These are phyloP conservation scores for Solanum neorickii DNA, from an alignment of 257 asterid species.

Conservation along the genomic window DNA sequence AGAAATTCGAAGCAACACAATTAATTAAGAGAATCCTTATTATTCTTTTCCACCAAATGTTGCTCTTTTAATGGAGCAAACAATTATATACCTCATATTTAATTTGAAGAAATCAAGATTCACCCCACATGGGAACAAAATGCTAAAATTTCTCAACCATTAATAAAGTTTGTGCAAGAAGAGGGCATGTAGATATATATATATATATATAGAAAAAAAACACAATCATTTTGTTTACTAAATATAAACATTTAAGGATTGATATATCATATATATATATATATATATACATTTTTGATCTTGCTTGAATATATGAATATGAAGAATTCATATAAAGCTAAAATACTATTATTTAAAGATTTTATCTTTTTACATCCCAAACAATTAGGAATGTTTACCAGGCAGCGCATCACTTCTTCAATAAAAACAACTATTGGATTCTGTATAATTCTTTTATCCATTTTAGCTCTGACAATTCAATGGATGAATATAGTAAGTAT, in stretches of 20 bases:
- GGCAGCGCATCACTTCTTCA: slow-evolving; percentile 11
- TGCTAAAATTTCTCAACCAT: not conserved
- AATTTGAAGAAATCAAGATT: not conserved
- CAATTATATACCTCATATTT: not conserved
- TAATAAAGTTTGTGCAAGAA: not conserved
- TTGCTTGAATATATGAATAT: not conserved
- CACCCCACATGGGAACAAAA: not conserved
- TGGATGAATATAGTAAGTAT: slow-evolving; percentile 51
- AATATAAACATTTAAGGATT: not conserved
- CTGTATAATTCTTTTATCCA: slow-evolving; percentile 20
- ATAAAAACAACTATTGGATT: slow-evolving; percentile 24
- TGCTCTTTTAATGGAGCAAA: not conserved
- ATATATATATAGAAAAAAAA: not conserved
- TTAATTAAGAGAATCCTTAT: not conserved
- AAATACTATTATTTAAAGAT: not conserved
- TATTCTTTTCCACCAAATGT: not conserved
- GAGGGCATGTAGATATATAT: not conserved
- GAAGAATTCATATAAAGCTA: not conserved
- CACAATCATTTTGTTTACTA: not conserved
- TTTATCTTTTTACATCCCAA: not conserved
- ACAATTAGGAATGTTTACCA: slow-evolving; percentile 13
- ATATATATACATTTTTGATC: not conserved
- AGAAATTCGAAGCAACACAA: not conserved
- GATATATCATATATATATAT: not conserved
- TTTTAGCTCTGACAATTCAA: slow-evolving; percentile 23